phyloP scores from a whole-genome alignment of 129 eudicot species.

The Lonicera japonica region DNA sequence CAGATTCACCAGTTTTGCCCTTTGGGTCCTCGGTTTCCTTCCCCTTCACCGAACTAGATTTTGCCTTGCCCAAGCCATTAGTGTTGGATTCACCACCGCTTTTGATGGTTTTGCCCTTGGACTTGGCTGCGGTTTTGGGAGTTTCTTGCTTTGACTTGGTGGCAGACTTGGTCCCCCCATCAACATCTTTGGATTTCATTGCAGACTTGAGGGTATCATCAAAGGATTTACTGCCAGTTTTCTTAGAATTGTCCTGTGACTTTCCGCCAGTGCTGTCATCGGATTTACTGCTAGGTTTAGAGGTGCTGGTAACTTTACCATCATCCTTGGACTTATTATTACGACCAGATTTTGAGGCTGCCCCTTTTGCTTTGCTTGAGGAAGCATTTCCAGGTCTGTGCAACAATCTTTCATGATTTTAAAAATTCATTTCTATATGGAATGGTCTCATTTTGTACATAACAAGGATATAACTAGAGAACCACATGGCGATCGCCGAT shows the following conservation, averaged over 20 bases:
- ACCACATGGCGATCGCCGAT: too few species aligned
- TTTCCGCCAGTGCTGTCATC: slow-evolving; percentile 19
- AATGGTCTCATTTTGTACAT: not conserved
- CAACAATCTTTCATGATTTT: not conserved
- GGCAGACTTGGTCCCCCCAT: slow-evolving; percentile 34
- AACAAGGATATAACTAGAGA: not conserved
- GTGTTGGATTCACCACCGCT: slow-evolving; percentile 29
- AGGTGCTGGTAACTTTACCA: slow-evolving; percentile 16
- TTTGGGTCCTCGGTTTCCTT: slow-evolving; percentile 37
- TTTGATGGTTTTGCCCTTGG: slow-evolving; percentile 52
- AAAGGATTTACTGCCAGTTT: slow-evolving; percentile 18
- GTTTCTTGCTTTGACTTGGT: too few species aligned
- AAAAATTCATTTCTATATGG: too few species aligned
- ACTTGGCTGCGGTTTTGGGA: slow-evolving; percentile 26
- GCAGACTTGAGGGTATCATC: slow-evolving; percentile 26
- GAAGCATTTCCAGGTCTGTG: slow-evolving; percentile 26
- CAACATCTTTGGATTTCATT: slow-evolving; percentile 46
- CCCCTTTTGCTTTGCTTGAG: slow-evolving; percentile 34
- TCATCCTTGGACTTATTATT: slow-evolving; percentile 25
- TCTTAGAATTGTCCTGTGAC: slow-evolving; percentile 26
- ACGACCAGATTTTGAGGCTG: slow-evolving; percentile 22
- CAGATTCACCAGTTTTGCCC: too few species aligned
- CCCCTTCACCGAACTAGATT: slow-evolving; percentile 38
- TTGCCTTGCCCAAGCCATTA: slow-evolving; percentile 32
- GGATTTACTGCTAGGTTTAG: slow-evolving; percentile 24